Evolutionary conservation across 352 stramenopile species (phyloP).

Genomic region (Pythium dissotocum): DNA sequence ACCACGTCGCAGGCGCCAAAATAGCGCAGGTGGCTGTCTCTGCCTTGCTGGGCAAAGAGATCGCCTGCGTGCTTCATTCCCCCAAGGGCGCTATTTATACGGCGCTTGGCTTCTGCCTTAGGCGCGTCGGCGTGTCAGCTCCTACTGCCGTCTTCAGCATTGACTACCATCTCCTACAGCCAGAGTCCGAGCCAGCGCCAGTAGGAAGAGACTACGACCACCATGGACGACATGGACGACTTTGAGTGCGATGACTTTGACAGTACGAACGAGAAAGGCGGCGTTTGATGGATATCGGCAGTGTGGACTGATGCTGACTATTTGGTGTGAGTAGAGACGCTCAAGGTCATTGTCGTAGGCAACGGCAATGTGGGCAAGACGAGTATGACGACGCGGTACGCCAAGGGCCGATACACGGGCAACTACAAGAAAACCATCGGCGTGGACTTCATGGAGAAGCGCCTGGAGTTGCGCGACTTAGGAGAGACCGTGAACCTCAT

Average conservation of each 20-base stretch:
- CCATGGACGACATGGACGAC: slow-evolving; percentile 37
- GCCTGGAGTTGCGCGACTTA: slow-evolving; percentile 59
- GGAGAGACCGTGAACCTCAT: slow-evolving; percentile 69
- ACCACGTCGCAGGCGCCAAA: neutral
- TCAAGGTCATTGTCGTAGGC: slow-evolving; percentile 83
- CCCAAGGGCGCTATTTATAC: neutral
- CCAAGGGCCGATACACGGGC: slow-evolving; percentile 73
- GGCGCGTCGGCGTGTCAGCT: neutral
- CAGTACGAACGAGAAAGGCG: slow-evolving; percentile 32
- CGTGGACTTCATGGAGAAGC: slow-evolving; percentile 86
- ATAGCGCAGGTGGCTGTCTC: neutral
- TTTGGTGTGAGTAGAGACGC: slow-evolving; percentile 44
- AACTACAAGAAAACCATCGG: slow-evolving; percentile 88
- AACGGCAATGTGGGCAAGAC: slow-evolving; percentile 88
- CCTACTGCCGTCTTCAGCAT: neutral
- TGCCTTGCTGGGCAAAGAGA: too few relatives aligned
- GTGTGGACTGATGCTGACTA: slow-evolving; percentile 5
- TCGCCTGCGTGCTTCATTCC: too few relatives aligned
- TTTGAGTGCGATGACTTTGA: slow-evolving; percentile 79
- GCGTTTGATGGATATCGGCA: neutral
- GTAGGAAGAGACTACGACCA: neutral
- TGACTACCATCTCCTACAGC: neutral
- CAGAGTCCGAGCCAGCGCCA: neutral
- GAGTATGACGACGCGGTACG: slow-evolving; percentile 77
- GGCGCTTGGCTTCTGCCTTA: neutral